phyloP scores from a whole-genome alignment of 2,329 filamentous ascomycete species.

The Fusarium xylarioides region DNA sequence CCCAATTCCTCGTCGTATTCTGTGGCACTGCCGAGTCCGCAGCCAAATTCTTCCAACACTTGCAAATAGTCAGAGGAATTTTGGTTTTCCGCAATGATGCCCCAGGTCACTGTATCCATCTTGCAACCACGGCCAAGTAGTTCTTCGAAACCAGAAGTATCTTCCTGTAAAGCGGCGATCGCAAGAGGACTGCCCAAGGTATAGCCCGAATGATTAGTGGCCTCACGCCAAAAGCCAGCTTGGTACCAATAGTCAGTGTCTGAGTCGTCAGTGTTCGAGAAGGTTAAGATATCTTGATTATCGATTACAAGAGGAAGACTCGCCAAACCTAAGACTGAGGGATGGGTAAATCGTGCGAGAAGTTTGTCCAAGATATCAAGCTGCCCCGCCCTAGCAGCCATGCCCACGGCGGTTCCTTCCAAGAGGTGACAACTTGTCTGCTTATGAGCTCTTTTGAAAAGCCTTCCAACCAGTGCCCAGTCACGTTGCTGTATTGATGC shows the following conservation, averaged over 20 bases:
- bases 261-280: no score
- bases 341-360: background rate
- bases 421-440: fast-evolving
- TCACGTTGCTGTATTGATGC: fast-evolving
- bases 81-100: fast-evolving
- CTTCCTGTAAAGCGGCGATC: fast-evolving
- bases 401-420: background rate
- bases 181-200: background rate
- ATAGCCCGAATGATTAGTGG: background rate
- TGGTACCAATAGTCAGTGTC: no score
- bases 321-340: fast-evolving
- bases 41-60: fast-evolving
- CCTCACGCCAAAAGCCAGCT: background rate
- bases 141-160: background rate
- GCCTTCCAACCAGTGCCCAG: background rate
- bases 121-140: background rate
- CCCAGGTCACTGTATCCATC: fast-evolving
- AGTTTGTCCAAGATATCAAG: background rate
- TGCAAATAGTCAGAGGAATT: fast-evolving
- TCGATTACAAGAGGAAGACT: no score
- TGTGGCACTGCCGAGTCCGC: background rate
- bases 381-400: fast-evolving
- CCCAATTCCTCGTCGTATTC: fast-evolving
- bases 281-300: no score
- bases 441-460: fast-evolving